Evolutionary conservation across 148 eudicot species (phyloP).

Genomic region (Polygonum maritimum): DNA sequence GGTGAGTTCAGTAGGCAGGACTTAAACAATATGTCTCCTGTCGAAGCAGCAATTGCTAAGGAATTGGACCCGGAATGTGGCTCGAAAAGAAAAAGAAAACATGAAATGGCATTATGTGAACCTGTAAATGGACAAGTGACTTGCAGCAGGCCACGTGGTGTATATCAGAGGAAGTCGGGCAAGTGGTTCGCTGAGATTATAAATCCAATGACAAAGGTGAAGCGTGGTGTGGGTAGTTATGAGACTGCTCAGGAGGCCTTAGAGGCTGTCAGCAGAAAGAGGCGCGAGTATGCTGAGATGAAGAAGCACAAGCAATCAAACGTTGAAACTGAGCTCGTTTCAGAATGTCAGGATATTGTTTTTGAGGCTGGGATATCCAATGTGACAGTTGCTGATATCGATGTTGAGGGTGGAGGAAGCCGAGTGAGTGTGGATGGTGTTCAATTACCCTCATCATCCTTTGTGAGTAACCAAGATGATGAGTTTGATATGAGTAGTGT

Average conservation of each 20-base stretch:
- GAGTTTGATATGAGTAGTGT: constrained; percentile 13
- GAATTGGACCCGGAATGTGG: background rate
- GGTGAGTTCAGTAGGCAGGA: constrained; percentile 24
- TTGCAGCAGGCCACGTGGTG: background rate
- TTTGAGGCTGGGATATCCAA: background rate
- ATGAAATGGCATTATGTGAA: background rate
- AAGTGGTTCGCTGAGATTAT: too few relatives aligned
- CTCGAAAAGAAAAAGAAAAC: background rate
- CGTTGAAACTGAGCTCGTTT: background rate
- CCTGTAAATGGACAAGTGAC: background rate
- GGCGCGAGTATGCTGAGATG: background rate
- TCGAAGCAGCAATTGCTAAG: background rate
- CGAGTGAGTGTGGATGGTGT: background rate
- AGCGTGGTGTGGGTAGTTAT: too few relatives aligned
- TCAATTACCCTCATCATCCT: background rate
- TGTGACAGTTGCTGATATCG: too few relatives aligned
- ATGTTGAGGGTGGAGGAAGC: too few relatives aligned
- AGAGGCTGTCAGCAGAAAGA: too few relatives aligned
- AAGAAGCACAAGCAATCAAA: background rate
- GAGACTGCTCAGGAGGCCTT: too few relatives aligned
- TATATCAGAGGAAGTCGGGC: background rate
- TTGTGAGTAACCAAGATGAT: background rate
- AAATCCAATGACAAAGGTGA: too few relatives aligned
- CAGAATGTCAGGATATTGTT: background rate
- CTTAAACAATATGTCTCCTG: background rate